phyloP scores from a whole-genome alignment of 768 basidiomycete species.

The Tremella fuciformis region DNA sequence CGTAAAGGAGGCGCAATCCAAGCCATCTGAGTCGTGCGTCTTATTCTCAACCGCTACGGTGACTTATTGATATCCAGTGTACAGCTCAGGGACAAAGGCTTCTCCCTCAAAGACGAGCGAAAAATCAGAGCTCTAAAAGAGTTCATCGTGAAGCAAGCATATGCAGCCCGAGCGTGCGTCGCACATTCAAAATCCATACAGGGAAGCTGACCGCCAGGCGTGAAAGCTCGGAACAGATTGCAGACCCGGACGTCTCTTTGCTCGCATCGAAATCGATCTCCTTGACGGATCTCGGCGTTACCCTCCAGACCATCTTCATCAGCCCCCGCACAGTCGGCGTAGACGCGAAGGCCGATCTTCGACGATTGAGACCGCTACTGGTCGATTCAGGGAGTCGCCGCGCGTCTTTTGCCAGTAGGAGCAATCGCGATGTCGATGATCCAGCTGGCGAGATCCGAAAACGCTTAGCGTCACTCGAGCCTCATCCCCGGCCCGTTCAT shows the following conservation, averaged over 20 bases:
- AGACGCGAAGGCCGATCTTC: conserved; percentile 31
- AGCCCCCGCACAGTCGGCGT: conserved; percentile 51
- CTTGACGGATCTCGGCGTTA: conserved; percentile 80
- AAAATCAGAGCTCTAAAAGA: conserved; percentile 87
- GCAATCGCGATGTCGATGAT: conserved; percentile 38
- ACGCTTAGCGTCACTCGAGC: conserved; percentile 33
- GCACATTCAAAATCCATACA: not conserved
- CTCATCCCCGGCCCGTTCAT: conserved; percentile 10
- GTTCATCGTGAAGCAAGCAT: conserved; percentile 78
- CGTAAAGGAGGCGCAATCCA: not conserved
- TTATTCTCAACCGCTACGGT: not conserved
- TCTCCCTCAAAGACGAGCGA: conserved; percentile 74
- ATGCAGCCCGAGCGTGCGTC: conserved; percentile 68
- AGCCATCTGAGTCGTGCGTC: conserved; percentile 18
- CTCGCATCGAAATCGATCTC: conserved; percentile 36
- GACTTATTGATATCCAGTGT: conserved; percentile 8
- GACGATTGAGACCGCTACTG: conserved; percentile 29
- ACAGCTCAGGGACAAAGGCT: conserved; percentile 59
- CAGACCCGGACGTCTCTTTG: conserved; percentile 19
- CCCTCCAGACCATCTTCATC: conserved; percentile 87
- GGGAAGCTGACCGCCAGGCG: conserved; percentile 28
- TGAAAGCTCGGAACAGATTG: conserved; percentile 14
- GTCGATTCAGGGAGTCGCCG: conserved; percentile 29
- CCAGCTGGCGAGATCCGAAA: conserved; percentile 43
- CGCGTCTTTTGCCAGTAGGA: conserved; percentile 43